These are phyloP conservation scores for Sordariomycetes sp. DNA, from an alignment of 2,329 filamentous ascomycete genomes.

Conservation along the genomic window DNA sequence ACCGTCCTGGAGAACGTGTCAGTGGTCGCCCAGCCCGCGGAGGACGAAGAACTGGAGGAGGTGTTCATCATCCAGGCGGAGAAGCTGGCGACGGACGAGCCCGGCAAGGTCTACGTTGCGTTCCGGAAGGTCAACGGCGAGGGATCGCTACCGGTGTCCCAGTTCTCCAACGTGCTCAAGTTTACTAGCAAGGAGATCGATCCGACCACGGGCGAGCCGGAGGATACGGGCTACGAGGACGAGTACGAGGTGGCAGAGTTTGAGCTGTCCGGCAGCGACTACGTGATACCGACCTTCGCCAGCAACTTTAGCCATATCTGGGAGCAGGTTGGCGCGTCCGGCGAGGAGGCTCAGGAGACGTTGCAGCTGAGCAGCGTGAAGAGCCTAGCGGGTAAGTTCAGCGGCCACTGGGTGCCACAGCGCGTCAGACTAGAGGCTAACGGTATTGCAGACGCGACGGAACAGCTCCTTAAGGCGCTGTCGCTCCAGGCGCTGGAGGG, in stretches of 20 bases:
- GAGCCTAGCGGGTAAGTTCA: conserved; percentile 77
- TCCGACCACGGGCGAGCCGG: conserved; percentile 82
- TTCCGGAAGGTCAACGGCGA: conserved; percentile 79
- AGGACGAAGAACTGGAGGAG: conserved; percentile 78
- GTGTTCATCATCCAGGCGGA: conserved; percentile 89
- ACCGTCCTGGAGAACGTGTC: conserved; percentile 86
- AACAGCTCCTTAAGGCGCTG: conserved; percentile 75
- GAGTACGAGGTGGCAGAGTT: conserved; percentile 96
- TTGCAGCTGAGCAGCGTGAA: conserved; percentile 79
- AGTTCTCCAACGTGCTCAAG: conserved; percentile 86
- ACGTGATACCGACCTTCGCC: conserved; percentile 85
- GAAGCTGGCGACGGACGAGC: conserved; percentile 71
- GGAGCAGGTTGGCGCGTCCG: conserved; percentile 83
- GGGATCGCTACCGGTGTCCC: conserved; percentile 63
- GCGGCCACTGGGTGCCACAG: neutral
- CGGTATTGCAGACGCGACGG: conserved; percentile 63
- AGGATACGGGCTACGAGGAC: conserved; percentile 88
- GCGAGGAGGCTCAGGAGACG: conserved; percentile 86
- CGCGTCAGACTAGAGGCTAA: neutral
- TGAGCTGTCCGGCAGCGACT: conserved; percentile 84
- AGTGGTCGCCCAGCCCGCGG: conserved; percentile 66
- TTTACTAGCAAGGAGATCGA: conserved; percentile 99
- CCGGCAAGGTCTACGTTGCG: conserved; percentile 88
- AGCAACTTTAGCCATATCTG: conserved; percentile 93
- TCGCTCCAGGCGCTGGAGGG: conserved; percentile 91